Percentiles rank a stretch among this genome's conserved stretches.
phyloP scores from a whole-genome alignment of 2,329 filamentous ascomycete genomes.

The Apiospora marii region DNA sequence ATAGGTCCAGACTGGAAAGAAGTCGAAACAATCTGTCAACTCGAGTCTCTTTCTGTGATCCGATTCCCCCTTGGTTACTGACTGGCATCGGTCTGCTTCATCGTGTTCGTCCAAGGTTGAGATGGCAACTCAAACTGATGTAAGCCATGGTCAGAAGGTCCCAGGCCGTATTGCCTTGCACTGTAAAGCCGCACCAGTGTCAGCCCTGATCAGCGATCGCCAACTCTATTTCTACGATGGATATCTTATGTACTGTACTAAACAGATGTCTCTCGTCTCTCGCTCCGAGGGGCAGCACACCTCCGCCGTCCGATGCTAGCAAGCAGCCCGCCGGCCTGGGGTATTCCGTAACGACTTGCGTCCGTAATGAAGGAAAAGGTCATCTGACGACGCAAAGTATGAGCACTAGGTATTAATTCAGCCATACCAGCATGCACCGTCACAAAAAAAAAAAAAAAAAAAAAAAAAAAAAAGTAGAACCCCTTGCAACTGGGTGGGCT shows the following conservation, averaged over 20 bases:
- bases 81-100: not conserved
- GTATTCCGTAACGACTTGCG: constrained; percentile 11
- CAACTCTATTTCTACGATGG: constrained; percentile 5
- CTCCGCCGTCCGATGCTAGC: not conserved
- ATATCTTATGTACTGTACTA: not conserved
- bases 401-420: constrained; percentile 1
- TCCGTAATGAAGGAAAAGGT: not conserved
- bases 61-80: not conserved
- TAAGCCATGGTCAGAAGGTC: not conserved
- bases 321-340: not conserved
- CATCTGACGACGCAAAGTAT: constrained; percentile 18
- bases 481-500: constrained; percentile 22
- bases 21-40: not conserved
- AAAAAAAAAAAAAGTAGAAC: constrained; percentile 17
- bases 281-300: not conserved
- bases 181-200: constrained; percentile 7
- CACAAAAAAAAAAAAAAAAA: constrained; percentile 13
- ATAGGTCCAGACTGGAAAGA: constrained; percentile 7
- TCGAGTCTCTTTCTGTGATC: not conserved
- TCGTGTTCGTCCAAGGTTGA: not conserved
- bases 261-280: not conserved
- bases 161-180: not conserved
- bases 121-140: not conserved
- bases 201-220: not conserved
- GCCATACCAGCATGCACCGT: not conserved